Conservation (phyloP, 371 early-diverging fungal genomes). For the Coemansia sp. region DNA sequence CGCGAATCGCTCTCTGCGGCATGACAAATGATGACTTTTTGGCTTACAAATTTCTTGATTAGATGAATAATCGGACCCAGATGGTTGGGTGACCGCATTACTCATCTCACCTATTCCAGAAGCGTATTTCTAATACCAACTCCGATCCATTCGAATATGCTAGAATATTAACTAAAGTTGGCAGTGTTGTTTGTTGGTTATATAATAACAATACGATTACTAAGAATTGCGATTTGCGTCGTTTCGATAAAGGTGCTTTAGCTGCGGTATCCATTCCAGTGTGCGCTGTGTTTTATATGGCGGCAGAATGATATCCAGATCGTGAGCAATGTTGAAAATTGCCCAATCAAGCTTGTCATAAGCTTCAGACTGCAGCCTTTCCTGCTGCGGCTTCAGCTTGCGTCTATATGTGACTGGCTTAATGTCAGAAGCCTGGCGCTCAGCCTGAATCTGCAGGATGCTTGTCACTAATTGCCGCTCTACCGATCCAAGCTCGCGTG, state of each 20-base stretch:
- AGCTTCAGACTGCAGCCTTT: slow-evolving; percentile 3
- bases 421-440: slow-evolving; percentile 14
- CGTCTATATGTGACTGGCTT: slow-evolving; percentile 18
- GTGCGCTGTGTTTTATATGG: slow-evolving; percentile 8
- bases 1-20: background rate
- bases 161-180: background rate
- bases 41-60: slow-evolving; percentile 9
- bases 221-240: background rate
- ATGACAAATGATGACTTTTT: background rate
- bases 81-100: background rate
- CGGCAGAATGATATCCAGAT: slow-evolving; percentile 33
- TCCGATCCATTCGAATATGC: background rate
- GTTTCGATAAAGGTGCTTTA: slow-evolving; percentile 9
- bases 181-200: background rate
- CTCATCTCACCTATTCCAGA: background rate
- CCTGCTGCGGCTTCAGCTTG: slow-evolving; percentile 6
- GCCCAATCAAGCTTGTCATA: slow-evolving; percentile 13
- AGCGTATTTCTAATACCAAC: background rate
- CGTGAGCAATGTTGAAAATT: slow-evolving; percentile 18
- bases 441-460: slow-evolving; percentile 9
- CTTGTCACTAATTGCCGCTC: slow-evolving; percentile 20
- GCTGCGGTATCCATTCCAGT: slow-evolving; percentile 33
- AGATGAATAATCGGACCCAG: background rate
- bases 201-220: background rate
- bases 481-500: slow-evolving; percentile 41